Percentiles rank a stretch among this genome's conserved stretches.
Evolutionary conservation across 371 early-diverging fungal species (phyloP).

Genomic region (Capillidium heterosporum): DNA sequence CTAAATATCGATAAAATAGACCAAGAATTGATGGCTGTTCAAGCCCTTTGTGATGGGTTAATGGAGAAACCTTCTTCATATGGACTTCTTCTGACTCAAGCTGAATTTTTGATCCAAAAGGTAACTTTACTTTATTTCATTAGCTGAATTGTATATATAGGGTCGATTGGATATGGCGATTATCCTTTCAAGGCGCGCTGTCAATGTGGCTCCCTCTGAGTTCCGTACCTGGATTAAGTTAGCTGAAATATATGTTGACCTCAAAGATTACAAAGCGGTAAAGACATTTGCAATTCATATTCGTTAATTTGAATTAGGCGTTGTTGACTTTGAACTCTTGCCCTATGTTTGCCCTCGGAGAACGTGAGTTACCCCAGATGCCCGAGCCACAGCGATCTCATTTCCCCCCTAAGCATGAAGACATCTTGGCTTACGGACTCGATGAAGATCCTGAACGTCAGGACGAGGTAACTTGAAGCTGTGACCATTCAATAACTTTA

Average conservation of each 20-base stretch:
- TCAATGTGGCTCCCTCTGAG: constrained; percentile 84
- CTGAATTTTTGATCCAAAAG: constrained; percentile 65
- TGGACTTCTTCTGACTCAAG: constrained; percentile 66
- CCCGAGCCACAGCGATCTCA: constrained; percentile 69
- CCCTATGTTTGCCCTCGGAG: constrained; percentile 90
- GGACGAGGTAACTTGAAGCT: constrained; percentile 26
- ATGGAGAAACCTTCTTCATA: constrained; percentile 62
- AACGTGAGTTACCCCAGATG: constrained; percentile 78
- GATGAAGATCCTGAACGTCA: constrained; percentile 59
- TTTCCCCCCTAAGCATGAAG: constrained; percentile 53
- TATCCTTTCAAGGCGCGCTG: constrained; percentile 74
- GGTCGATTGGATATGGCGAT: constrained; percentile 50
- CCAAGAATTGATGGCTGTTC: constrained; percentile 79
- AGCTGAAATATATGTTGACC: constrained; percentile 73
- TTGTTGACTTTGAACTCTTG: constrained; percentile 86
- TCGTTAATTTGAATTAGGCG: constrained; percentile 27
- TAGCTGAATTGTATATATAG: not conserved
- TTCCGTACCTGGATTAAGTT: constrained; percentile 88
- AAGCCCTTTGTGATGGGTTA: constrained; percentile 59
- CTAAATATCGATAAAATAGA: constrained; percentile 17
- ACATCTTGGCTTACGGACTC: constrained; percentile 28
- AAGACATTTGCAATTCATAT: constrained; percentile 6
- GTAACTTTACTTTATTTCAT: constrained; percentile 12
- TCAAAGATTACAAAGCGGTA: constrained; percentile 66
- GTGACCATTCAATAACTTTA: not conserved